These are phyloP conservation scores for Cicer arietinum DNA, from an alignment of 306 rosid genomes.

Conservation along the genomic window DNA sequence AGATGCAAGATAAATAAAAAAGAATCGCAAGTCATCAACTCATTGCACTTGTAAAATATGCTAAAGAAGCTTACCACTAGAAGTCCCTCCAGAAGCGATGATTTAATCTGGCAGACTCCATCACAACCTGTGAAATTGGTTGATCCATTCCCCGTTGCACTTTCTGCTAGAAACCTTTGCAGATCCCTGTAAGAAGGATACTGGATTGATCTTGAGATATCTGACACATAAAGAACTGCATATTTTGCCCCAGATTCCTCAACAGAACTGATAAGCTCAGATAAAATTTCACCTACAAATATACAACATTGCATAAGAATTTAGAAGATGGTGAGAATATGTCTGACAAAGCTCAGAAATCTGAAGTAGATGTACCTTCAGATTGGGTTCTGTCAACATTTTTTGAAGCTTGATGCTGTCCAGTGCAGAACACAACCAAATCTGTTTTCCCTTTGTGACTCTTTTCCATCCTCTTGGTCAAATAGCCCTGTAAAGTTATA, in stretches of 20 bases:
- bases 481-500: conserved; percentile 66
- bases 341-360: conserved; percentile 20
- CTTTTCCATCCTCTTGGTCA: conserved; percentile 65
- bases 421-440: conserved; percentile 78
- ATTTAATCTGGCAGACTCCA: conserved; percentile 80
- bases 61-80: conserved; percentile 72
- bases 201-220: conserved; percentile 62
- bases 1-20: conserved; percentile 27
- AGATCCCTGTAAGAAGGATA: conserved; percentile 74
- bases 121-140: conserved; percentile 60
- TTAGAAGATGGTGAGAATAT: conserved; percentile 42
- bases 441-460: conserved; percentile 65
- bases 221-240: conserved; percentile 86
- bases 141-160: conserved; percentile 57
- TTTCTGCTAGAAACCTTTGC: conserved; percentile 82
- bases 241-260: conserved; percentile 85
- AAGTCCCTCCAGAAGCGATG: conserved; percentile 94
- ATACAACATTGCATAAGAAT: conserved; percentile 36
- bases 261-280: conserved; percentile 66
- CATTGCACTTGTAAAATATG: conserved; percentile 26
- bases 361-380: conserved; percentile 66
- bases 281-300: conserved; percentile 68
- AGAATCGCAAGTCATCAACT: conserved; percentile 11
- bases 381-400: conserved; percentile 54
- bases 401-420: conserved; percentile 50